These are phyloP conservation scores for Neoboletus magnificus DNA, from an alignment of 768 basidiomycete genomes.

Conservation along the genomic window DNA sequence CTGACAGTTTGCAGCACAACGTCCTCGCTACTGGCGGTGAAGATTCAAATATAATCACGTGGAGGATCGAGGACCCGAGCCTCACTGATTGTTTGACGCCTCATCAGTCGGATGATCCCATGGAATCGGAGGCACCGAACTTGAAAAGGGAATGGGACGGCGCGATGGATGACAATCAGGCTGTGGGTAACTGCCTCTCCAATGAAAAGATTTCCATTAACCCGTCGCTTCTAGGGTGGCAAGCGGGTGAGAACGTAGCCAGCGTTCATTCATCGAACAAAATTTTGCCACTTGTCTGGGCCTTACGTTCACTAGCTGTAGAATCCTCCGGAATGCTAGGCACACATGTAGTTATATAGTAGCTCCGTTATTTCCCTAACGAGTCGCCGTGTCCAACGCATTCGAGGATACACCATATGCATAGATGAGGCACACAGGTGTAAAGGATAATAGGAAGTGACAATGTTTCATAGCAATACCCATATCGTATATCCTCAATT, in stretches of 20 bases:
- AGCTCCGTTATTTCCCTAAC: background rate
- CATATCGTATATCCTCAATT: slow-evolving; percentile 34
- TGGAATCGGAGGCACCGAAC: slow-evolving; percentile 7
- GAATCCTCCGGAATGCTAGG: background rate
- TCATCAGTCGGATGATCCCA: slow-evolving; percentile 7
- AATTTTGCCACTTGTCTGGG: background rate
- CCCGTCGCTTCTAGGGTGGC: slow-evolving; percentile 9
- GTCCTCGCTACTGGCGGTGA: slow-evolving; percentile 50
- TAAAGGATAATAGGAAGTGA: slow-evolving; percentile 18
- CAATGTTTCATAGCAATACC: slow-evolving; percentile 23
- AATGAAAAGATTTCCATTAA: background rate
- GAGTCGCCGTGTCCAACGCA: background rate
- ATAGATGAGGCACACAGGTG: slow-evolving; percentile 24
- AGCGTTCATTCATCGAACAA: background rate
- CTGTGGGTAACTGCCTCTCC: slow-evolving; percentile 12
- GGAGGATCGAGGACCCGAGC: slow-evolving; percentile 28
- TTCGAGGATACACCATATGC: slow-evolving; percentile 24
- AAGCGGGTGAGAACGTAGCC: slow-evolving; percentile 22
- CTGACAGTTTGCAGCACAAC: slow-evolving; percentile 32
- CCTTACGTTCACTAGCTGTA: background rate
- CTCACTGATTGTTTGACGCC: background rate
- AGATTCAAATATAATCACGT: slow-evolving; percentile 45
- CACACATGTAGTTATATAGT: background rate
- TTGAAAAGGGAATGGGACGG: slow-evolving; percentile 27
- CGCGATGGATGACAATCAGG: slow-evolving; percentile 10